Evolutionary conservation across 768 basidiomycete genomes (phyloP), one percentile per base, ranked within the genome.

Genomic region (Lepiota subincarnata): DNA sequence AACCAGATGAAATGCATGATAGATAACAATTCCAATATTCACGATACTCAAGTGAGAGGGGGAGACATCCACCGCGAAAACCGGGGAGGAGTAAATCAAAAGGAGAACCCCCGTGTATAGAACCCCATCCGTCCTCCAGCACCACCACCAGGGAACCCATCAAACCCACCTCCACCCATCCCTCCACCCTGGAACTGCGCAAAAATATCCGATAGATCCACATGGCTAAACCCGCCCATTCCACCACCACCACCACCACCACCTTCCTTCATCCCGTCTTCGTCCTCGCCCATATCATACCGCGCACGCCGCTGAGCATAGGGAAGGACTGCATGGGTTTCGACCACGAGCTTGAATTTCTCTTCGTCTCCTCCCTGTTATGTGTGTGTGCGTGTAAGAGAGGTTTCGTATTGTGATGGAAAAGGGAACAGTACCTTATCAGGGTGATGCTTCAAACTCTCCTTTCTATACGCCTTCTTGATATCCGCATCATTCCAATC

Each of bases 321-420:
- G 0, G 89, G 91, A 2, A 94, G 82, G 3, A 94, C 86, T 6
- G 82, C 79, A 57, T 94, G 78, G 2, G 90, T 89, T 68, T 93
- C 92, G 0, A 76, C n/a, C n/a, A n/a, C n/a, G n/a, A n/a, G n/a
- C n/a, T n/a, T n/a, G n/a, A n/a, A n/a, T n/a, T n/a, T n/a, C 64
- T 97, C 96, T 62, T 96, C 94, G 65, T 93, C 91, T 24, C 95
- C 95, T 22, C 95, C 93, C 85, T 91, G n/a, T n/a, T n/a, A 55
- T 56, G 56, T 39, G 38, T 22, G 7, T 26, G 37, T 20, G 35
- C 41, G 44, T 14, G 24, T 19, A 26, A 45, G n/a, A n/a, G n/a
- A n/a, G n/a, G n/a, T n/a, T n/a, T 24, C 18, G 6, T 35, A 53
- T 19, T 48, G 12, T 14, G 28, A 20, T 31, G 18, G 43, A 39